These are phyloP conservation scores for Corynascus novoguineensis DNA, from an alignment of 495 filamentous ascomycete species.

Conservation along the genomic window DNA sequence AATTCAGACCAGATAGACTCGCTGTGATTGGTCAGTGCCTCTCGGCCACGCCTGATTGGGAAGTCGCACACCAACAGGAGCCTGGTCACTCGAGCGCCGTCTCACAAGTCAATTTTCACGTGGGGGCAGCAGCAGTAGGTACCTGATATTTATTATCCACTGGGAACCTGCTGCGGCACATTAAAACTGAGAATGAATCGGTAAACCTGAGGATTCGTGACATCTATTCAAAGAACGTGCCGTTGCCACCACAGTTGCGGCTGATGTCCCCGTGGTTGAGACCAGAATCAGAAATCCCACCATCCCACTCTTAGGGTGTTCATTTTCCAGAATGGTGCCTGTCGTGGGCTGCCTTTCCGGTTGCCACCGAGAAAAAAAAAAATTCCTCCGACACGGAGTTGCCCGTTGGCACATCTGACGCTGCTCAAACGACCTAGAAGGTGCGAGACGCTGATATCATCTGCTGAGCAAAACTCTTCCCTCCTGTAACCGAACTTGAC, in stretches of 20 bases:
- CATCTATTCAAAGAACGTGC: not conserved
- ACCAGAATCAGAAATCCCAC: conserved; percentile 5
- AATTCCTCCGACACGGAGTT: not conserved
- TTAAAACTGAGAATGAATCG: too few species aligned
- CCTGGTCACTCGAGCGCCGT: not conserved
- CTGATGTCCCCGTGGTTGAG: conserved; percentile 5
- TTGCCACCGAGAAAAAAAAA: too few species aligned
- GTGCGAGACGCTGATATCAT: not conserved
- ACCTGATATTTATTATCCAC: too few species aligned
- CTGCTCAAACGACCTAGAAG: not conserved
- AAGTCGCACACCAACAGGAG: conserved; percentile 1
- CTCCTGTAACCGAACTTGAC: not conserved
- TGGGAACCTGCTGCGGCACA: too few species aligned
- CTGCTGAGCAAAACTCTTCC: not conserved
- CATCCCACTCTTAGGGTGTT: conserved; percentile 1
- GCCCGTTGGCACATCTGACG: not conserved
- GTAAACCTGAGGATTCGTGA: too few species aligned
- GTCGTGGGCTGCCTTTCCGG: conserved; percentile 1
- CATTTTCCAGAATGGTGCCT: too few species aligned
- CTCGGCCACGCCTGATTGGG: conserved; percentile 25
- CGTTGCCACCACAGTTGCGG: conserved; percentile 1
- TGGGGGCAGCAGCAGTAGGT: conserved; percentile 9
- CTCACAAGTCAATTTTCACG: not conserved
- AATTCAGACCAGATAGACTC: not conserved
- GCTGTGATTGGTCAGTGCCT: conserved; percentile 6